Evolutionary conservation across 345 rosid species (phyloP).

Genomic region (Angophora floribunda): DNA sequence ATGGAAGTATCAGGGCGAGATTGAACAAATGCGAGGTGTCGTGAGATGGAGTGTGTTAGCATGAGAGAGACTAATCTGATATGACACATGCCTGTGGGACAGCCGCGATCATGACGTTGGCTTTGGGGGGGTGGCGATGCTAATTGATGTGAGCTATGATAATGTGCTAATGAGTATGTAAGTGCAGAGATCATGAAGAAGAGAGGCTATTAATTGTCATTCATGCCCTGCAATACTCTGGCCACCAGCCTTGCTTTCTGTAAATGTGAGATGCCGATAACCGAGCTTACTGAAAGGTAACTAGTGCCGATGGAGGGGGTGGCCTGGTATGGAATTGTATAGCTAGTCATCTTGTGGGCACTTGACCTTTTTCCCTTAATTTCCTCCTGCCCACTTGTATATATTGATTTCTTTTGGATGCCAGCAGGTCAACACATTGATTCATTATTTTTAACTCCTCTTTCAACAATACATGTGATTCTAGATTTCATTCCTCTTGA

Average conservation of each 20-base stretch:
- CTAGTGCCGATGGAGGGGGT: neutral
- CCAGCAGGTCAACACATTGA: neutral
- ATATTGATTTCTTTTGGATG: neutral
- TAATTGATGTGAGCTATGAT: neutral
- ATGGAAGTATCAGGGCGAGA: neutral
- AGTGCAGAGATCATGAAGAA: neutral
- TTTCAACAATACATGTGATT: neutral
- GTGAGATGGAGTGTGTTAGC: neutral
- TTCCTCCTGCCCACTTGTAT: neutral
- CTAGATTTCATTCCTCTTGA: neutral
- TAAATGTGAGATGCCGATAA: neutral
- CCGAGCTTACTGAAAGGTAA: neutral
- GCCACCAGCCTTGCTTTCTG: neutral
- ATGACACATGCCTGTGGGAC: neutral
- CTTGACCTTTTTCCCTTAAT: neutral
- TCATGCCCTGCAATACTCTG: neutral
- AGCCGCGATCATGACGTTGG: neutral
- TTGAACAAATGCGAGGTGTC: neutral
- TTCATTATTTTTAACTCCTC: neutral
- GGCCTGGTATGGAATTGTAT: neutral
- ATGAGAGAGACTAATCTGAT: neutral
- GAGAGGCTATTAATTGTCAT: neutral
- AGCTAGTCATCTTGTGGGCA: neutral
- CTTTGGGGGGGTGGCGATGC: no score
- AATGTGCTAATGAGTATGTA: neutral